phyloP scores from a whole-genome alignment of 2,329 filamentous ascomycete genomes.

The Fusarium armeniacum region DNA sequence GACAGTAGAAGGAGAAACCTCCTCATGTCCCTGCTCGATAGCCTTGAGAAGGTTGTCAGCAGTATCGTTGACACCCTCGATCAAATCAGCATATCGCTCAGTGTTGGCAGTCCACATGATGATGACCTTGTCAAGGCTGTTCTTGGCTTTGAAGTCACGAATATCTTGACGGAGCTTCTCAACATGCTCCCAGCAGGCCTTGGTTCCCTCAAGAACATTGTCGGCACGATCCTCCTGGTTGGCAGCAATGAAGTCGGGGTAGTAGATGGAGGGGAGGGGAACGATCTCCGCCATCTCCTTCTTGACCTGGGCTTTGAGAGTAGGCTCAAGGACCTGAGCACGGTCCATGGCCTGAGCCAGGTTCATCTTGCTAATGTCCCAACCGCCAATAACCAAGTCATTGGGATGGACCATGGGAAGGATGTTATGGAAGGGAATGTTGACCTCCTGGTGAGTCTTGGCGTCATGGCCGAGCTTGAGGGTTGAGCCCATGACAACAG shows the following conservation, averaged over 20 bases:
- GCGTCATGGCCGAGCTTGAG: conserved; percentile 94
- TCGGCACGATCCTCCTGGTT: conserved; percentile 98
- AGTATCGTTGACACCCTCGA: conserved; percentile 94
- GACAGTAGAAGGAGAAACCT: conserved; percentile 94
- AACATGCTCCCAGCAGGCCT: conserved; percentile 88
- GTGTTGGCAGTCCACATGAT: conserved; percentile 99
- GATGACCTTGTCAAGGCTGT: conserved; percentile 93
- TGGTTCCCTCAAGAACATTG: conserved; percentile 86
- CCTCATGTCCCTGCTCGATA: conserved; percentile 87
- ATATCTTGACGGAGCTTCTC: conserved; percentile 95
- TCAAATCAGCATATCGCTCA: conserved; percentile 91
- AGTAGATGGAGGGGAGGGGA: conserved; percentile 95
- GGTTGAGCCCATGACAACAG: conserved; percentile 95
- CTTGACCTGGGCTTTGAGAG: conserved; percentile 87
- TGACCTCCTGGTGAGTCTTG: conserved; percentile 88
- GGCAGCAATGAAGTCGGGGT: conserved; percentile 98
- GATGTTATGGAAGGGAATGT: conserved; percentile 94
- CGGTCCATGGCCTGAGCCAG: conserved; percentile 94
- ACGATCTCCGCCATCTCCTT: conserved; percentile 94
- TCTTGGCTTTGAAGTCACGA: conserved; percentile 88
- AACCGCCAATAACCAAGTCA: conserved; percentile 93
- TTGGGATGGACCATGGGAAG: conserved; percentile 98
- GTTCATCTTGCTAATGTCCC: conserved; percentile 96
- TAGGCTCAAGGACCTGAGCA: conserved; percentile 94
- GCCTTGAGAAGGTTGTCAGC: conserved; percentile 92